Conservation (phyloP, 108 stramenopile genomes). For the Cyclotella cryptica region DNA sequence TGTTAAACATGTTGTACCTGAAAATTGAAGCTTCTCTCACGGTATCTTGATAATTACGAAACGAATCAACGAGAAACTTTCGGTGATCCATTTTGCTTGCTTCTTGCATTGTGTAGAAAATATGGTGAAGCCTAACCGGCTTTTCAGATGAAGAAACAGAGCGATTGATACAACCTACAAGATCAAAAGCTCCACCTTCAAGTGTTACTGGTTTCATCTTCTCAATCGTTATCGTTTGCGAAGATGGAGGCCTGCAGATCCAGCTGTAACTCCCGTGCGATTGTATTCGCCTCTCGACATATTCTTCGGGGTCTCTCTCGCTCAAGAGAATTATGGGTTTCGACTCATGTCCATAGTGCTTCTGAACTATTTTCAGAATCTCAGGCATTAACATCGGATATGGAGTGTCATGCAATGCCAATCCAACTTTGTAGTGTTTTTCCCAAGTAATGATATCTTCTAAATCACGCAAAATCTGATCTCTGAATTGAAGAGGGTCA, state of each 20-base stretch:
- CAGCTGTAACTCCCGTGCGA: slow-evolving; percentile 26
- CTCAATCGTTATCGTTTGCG: background rate
- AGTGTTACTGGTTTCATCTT: slow-evolving; percentile 18
- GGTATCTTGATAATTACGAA: slow-evolving; percentile 28
- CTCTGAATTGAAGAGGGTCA: slow-evolving; percentile 12
- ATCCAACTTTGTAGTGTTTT: slow-evolving; percentile 22
- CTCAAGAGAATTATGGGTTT: slow-evolving; percentile 40
- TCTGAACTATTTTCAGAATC: slow-evolving; percentile 31
- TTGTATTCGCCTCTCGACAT: slow-evolving; percentile 10
- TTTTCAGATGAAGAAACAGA: background rate
- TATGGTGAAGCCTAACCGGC: background rate
- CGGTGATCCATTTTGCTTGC: slow-evolving; percentile 4
- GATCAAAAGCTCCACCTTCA: slow-evolving; percentile 38
- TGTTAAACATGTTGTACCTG: slow-evolving; percentile 31
- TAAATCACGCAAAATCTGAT: slow-evolving; percentile 15
- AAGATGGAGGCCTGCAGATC: slow-evolving; percentile 14
- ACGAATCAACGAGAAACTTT: slow-evolving; percentile 18
- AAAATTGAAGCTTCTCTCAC: slow-evolving; percentile 19
- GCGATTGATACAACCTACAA: slow-evolving; percentile 27
- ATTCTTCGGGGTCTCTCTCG: slow-evolving; percentile 35
- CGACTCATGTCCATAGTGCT: slow-evolving; percentile 17
- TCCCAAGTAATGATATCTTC: slow-evolving; percentile 40
- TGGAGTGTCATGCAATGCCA: slow-evolving; percentile 39
- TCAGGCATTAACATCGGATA: slow-evolving; percentile 42
- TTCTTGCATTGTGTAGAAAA: slow-evolving; percentile 29